Evolutionary conservation across 1,139 yeast species (phyloP), one percentile per base, ranked within the genome.

Genomic region (Taphrina populina): DNA sequence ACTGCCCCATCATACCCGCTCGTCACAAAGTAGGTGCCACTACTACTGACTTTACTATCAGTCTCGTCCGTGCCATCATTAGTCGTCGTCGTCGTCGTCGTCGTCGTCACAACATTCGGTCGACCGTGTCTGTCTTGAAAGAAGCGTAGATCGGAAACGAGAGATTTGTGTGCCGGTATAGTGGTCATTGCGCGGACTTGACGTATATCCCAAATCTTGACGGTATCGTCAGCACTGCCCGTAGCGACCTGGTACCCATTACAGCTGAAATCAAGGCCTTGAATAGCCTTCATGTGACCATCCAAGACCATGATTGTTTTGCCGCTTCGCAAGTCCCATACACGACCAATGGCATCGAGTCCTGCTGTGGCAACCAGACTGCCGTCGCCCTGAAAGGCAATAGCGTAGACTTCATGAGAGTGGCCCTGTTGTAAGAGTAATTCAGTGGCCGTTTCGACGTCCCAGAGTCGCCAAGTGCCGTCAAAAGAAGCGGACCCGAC

Each of bases 321-420:
- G 1, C 97, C 98, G 0, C 85, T 76, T 55, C 98, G 72, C 51
- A 92, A 67, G 69, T 92, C 98, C 97, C 97, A 92, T 4, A 88
- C 67, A 45, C 84, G 72, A 0, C 82, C 82, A 17, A 82, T 70
- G 0, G 84, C 87, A 67, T 92, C 97, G 7, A 82, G 71, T 0
- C 96, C 96, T 1, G 84, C 95, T 6, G 90, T 79, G 0, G 84
- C 83, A 8, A 84, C 67, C 4, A 92, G 67, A 2, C 92, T 74
- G 0, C 97, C 97, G 65, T 88, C 95, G 0, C 77, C 76, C 58
- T 90, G 95, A 62, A 84, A 77, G 1, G 78, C 70, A 1, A 86
- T 71, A 1, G 82, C 67, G 61, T 80, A 81, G 0, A 90, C 81
- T 58, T 82, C 92, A 63, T 81, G 83, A 1, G 88, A 74, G 65